Base-by-base conservation (phyloP, 2,329 filamentous ascomycete species). In the Epicoccum nigrum region DNA sequence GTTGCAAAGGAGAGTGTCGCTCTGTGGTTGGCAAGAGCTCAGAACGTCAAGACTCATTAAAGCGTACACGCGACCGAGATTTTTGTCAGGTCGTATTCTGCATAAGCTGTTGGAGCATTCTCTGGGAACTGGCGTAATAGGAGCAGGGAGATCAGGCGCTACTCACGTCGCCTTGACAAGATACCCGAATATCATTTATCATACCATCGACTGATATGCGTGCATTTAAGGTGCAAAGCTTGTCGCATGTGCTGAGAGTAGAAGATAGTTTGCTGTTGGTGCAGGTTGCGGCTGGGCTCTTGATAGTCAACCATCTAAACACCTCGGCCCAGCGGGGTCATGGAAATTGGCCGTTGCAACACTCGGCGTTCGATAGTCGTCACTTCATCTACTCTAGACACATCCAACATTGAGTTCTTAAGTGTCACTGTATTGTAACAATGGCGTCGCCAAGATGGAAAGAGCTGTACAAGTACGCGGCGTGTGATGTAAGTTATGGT, bases 1-100 rank as follows among this genome's bases (percentile, higher is more conserved):
- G 77, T 83, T 49, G 86, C 86, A 4, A 80, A 77, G 60, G 84
- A 87, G 69, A 83, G 82, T 37, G 84, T 86, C 40, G 80, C 82
- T 20, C 76, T 86, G 57, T 84, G 83, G 79, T 75, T 86, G 62
- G 81, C 81, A 19, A 59, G 66, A 28, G 51, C 51, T 16, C 60
- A 65, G 25, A 70, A 63, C 32, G 67, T 69, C 41, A 71, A 70
- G 51, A 57, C 59, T 4, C 67, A 70, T 45, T 70, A 64, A 55
- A 27, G 23, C n/a, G n/a, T 19, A 30, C 7, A 15, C n/a, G 27
- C 4, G 13, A 25, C 20, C 15, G 28, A 46, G 20, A 7, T 25
- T 20, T 17, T 17, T 19, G n/a, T 8, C 8, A 20, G 28, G 12
- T 21, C 25, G 11, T 15, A 16, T 49, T 45, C 32, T 34, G 51